Base-by-base conservation (phyloP, 352 stramenopile species). In the Phytophthora boehmeriae region DNA sequence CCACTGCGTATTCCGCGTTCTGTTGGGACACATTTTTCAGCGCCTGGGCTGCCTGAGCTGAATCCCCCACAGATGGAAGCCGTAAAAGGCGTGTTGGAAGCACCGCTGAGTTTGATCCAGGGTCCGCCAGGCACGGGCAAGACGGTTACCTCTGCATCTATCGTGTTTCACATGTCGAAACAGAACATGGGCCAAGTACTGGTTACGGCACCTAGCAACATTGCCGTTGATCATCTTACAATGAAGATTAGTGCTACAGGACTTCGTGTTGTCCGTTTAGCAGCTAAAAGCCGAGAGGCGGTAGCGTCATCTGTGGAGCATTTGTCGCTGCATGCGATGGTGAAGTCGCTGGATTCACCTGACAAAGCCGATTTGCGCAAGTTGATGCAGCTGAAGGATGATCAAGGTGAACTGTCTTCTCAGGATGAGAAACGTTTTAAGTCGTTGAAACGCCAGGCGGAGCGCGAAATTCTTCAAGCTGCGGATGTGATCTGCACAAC, bases 401-500 rank as follows among this genome's bases (percentile, higher is more conserved):
- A 99, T 53, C 92, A 98, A 53, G 97, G 97, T 0, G 88, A 96
- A 38, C 49, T 96, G 52, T 97, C 93, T 13, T 97, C 97, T 22
- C 88, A 96, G 54, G 97, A 99, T 75, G 93, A 98, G 63, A 98
- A 98, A 68, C 96, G 97, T 10, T 99, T 98, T 69, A 95, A 96
- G 56, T 78, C 88, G 14, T 72, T 99, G 22, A 96, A 97, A 62
- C 84, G 82, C 58, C 72, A 98, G 27, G 87, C 95, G 0, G 97
- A 99, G 68, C 86, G 91, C n/a, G 94, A 99, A 58, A 97, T 99
- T 47, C 77, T 99, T 8, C 92, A 99, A 57, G 95, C 96, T 0
- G 98, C 98, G 0, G 97, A 99, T 71, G 98, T 99, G 4, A 99
- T 99, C 58, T 99, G 98, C 73, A 99, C 92, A 39, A 99, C 98